Percentiles rank a stretch among this genome's conserved stretches.
These are phyloP conservation scores for Musa itinerans DNA, from an alignment of 176 grass and related monocot species.

Conservation along the genomic window DNA sequence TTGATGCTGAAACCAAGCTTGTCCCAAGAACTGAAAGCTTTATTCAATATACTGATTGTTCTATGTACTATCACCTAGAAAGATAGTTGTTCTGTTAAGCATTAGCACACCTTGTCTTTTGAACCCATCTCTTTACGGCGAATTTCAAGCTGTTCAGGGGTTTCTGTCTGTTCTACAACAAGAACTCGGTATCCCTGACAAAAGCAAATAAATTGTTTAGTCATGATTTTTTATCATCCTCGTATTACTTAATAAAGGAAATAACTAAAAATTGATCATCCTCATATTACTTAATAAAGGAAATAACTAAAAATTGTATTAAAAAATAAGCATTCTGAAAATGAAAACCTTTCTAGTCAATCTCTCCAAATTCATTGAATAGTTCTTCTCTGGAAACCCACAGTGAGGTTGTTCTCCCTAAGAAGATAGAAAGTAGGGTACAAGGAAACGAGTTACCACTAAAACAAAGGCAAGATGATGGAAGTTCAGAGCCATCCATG, in stretches of 20 bases:
- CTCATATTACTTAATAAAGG: neutral
- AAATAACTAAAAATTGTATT: neutral
- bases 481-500: neutral
- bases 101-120: conserved; percentile 82
- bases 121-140: conserved; percentile 72
- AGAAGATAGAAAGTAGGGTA: conserved; percentile 18
- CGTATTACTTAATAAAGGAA: neutral
- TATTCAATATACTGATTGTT: too few species aligned
- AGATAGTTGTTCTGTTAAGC: conserved; percentile 10
- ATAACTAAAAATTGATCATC: too few species aligned
- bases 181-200: conserved; percentile 82
- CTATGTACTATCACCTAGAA: neutral
- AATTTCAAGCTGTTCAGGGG: conserved; percentile 78
- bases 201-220: conserved; percentile 12
- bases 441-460: neutral
- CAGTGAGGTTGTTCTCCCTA: conserved; percentile 96
- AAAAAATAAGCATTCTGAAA: conserved; percentile 20
- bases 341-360: conserved; percentile 74
- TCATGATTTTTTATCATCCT: neutral
- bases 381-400: conserved; percentile 97
- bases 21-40: too few species aligned
- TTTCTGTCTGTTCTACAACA: conserved; percentile 97
- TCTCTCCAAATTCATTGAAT: conserved; percentile 82
- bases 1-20: too few species aligned
- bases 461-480: neutral